A percentile compares a stretch with the other conserved stretches of the same genome.
phyloP scores from a whole-genome alignment of 306 rosid genomes.

The Begonia peltatifolia region DNA sequence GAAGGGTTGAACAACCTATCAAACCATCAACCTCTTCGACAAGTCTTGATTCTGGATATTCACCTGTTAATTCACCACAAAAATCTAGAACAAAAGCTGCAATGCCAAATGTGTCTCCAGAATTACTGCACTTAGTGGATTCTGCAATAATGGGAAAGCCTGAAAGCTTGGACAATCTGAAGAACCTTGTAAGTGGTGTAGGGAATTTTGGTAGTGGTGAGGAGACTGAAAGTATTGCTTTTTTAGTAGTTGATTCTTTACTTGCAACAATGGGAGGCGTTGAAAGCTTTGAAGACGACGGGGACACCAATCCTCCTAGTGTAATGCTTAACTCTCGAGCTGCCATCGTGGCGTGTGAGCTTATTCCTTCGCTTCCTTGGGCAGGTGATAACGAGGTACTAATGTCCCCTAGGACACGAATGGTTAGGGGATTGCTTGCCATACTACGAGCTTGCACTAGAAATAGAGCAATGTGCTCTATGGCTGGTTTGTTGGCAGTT shows the following conservation, averaged over 20 bases:
- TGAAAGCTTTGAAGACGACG: conserved; percentile 93
- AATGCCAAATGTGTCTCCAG: conserved; percentile 66
- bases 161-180: conserved; percentile 72
- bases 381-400: conserved; percentile 45
- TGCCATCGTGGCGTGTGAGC: conserved; percentile 84
- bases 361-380: conserved; percentile 94
- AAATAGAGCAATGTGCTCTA: conserved; percentile 94
- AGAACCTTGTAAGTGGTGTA: conserved; percentile 73
- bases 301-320: conserved; percentile 85
- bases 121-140: conserved; percentile 85
- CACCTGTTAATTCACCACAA: conserved; percentile 48
- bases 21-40: conserved; percentile 31
- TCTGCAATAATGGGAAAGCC: conserved; percentile 99
- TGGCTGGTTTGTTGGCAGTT: conserved; percentile 85
- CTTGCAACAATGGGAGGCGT: conserved; percentile 99
- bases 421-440: conserved; percentile 94
- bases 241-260: conserved; percentile 81
- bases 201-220: conserved; percentile 62
- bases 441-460: conserved; percentile 92
- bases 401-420: conserved; percentile 92
- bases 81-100: conserved; percentile 45
- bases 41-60: conserved; percentile 46
- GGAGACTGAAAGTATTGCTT: conserved; percentile 55
- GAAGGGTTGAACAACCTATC: conserved; percentile 22
- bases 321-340: conserved; percentile 97